A percentile compares a stretch with the other conserved stretches of the same genome.
Evolutionary conservation across 139 green algal genomes (phyloP).

Genomic region (Deuterostichococcus epilithicus): DNA sequence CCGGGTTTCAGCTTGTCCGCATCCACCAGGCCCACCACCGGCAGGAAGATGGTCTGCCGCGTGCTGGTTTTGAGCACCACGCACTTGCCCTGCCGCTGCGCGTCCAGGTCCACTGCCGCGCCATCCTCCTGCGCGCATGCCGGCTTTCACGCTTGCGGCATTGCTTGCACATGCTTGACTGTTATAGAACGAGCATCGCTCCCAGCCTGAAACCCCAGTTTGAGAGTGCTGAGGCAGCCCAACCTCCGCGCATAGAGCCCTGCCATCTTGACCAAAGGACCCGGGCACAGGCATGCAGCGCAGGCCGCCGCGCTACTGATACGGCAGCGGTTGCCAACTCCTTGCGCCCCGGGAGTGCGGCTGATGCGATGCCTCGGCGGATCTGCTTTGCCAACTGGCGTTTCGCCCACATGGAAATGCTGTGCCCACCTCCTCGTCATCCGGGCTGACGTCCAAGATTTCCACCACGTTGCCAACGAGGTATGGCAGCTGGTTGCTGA

Average conservation of each 20-base stretch:
- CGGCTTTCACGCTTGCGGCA: not conserved
- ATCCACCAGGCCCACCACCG: constrained; percentile 96
- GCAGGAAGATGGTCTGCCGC: constrained; percentile 97
- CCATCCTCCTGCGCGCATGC: constrained; percentile 48
- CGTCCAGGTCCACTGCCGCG: constrained; percentile 84
- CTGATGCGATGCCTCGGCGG: too few relatives aligned
- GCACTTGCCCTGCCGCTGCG: constrained; percentile 87
- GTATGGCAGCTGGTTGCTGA: constrained; percentile 99
- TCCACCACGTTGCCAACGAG: constrained; percentile 98
- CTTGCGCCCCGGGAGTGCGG: too few relatives aligned
- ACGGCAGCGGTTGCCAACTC: too few relatives aligned
- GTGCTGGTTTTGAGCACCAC: constrained; percentile 98
- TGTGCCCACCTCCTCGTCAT: constrained; percentile 76
- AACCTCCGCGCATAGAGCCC: too few relatives aligned
- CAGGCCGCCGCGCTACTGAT: too few relatives aligned
- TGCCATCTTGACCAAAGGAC: too few relatives aligned
- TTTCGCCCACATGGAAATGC: too few relatives aligned
- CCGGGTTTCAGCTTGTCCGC: constrained; percentile 75
- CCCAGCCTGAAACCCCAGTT: too few relatives aligned
- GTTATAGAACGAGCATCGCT: too few relatives aligned
- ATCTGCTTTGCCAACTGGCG: too few relatives aligned
- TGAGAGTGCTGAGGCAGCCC: too few relatives aligned
- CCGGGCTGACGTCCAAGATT: constrained; percentile 86
- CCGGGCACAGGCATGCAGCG: too few relatives aligned
- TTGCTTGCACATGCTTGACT: not conserved